phyloP scores from a whole-genome alignment of 768 basidiomycete genomes.

The Boletales sp. region DNA sequence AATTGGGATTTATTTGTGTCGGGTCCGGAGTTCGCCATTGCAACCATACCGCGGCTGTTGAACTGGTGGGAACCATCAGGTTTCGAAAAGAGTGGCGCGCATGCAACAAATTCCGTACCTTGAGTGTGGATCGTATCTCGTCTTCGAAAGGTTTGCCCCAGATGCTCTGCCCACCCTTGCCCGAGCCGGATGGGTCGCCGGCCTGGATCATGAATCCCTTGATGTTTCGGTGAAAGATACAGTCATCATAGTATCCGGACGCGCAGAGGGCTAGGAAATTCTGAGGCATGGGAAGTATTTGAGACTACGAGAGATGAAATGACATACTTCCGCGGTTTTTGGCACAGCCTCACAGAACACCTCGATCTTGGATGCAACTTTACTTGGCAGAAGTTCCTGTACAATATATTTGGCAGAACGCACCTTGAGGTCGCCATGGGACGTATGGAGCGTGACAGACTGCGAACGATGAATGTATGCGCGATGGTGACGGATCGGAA shows the following conservation, averaged over 20 bases:
- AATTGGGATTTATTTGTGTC: constrained; percentile 93
- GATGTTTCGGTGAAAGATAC: constrained; percentile 92
- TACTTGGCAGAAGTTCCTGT: not conserved
- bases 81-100: not conserved
- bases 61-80: constrained; percentile 52
- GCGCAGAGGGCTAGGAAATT: constrained; percentile 96
- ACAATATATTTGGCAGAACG: constrained; percentile 2
- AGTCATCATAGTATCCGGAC: constrained; percentile 79
- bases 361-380: constrained; percentile 62
- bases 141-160: constrained; percentile 93
- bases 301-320: not conserved
- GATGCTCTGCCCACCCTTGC: constrained; percentile 95
- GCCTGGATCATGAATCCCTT: constrained; percentile 96
- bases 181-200: constrained; percentile 84
- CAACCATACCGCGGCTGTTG: constrained; percentile 89
- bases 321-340: constrained; percentile 84
- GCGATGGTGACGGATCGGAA: constrained; percentile 22
- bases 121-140: constrained; percentile 90
- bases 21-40: constrained; percentile 96
- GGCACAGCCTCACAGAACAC: constrained; percentile 97
- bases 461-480: constrained; percentile 28
- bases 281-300: constrained; percentile 36
- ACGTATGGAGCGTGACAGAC: constrained; percentile 95
- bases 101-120: constrained; percentile 46
- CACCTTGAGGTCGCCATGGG: constrained; percentile 94